phyloP scores from a whole-genome alignment of 2,329 filamentous ascomycete species.

The Truncatella angustata region DNA sequence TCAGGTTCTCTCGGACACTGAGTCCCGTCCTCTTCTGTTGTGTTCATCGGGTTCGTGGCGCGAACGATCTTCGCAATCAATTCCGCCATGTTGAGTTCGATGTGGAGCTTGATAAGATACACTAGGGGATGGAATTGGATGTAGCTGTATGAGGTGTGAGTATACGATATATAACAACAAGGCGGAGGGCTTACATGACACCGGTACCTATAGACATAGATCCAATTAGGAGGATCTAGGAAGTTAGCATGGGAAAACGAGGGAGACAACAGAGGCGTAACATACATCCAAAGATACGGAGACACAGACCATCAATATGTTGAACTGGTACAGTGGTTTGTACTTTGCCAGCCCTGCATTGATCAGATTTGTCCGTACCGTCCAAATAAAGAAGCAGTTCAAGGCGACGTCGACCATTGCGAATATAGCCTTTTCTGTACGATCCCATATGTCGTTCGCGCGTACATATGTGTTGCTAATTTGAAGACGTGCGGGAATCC shows the following conservation, averaged over 20 bases:
- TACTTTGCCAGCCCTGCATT: conserved; percentile 48
- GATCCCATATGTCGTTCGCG: conserved; percentile 51
- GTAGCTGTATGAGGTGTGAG: no score
- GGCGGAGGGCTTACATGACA: conserved; percentile 33
- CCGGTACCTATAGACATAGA: conserved; percentile 37
- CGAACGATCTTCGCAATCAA: conserved; percentile 40
- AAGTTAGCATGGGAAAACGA: no score
- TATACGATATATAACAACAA: no score
- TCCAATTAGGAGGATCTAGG: conserved; percentile 31
- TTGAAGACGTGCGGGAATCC: conserved; percentile 50
- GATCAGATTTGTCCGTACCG: conserved; percentile 43
- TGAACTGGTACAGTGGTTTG: conserved; percentile 42
- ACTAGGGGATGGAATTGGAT: conserved; percentile 52
- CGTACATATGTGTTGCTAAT: conserved; percentile 37
- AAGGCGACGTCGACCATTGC: conserved; percentile 44
- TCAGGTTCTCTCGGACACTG: no score
- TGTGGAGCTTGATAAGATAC: conserved; percentile 53
- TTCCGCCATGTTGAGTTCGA: conserved; percentile 53
- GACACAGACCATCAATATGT: conserved; percentile 41
- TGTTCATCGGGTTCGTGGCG: conserved; percentile 7
- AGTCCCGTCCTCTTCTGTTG: no score
- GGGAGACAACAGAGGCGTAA: no score
- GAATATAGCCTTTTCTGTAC: conserved; percentile 50
- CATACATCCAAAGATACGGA: conserved; percentile 41
- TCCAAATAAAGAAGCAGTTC: conserved; percentile 49